These are phyloP conservation scores for Rehmannia glutinosa DNA, from an alignment of 257 asterid species.

Conservation along the genomic window DNA sequence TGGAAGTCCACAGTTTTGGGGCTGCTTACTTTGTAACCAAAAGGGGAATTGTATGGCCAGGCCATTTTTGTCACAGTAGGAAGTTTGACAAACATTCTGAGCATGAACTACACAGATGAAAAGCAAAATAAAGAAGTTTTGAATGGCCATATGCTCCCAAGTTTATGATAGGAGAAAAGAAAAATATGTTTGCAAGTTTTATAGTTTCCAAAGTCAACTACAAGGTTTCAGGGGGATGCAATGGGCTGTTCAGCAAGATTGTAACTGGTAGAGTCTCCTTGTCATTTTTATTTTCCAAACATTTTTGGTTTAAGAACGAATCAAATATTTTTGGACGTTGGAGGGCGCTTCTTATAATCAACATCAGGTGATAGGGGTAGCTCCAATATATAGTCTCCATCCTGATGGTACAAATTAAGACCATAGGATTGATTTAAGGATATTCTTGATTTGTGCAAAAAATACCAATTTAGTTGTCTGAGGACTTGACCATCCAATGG, in stretches of 20 bases:
- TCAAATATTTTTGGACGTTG: too few relatives aligned
- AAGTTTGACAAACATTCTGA: constrained; percentile 16
- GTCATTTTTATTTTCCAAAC: too few relatives aligned
- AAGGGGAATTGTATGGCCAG: constrained; percentile 43
- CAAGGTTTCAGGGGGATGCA: background rate
- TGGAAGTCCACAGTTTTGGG: constrained; percentile 35
- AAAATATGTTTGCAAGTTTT: background rate
- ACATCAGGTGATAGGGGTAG: too few relatives aligned
- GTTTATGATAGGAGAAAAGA: background rate
- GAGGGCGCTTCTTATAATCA: too few relatives aligned
- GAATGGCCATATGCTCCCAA: constrained; percentile 27
- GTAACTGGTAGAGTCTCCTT: too few relatives aligned
- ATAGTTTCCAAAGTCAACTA: constrained; percentile 15
- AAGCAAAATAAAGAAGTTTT: constrained; percentile 17
- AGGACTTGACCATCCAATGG: too few relatives aligned
- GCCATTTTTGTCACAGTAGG: constrained; percentile 22
- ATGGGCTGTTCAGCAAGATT: background rate
- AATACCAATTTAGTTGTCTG: too few relatives aligned
- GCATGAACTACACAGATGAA: constrained; percentile 22
- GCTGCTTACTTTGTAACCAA: constrained; percentile 23
- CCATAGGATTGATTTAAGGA: too few relatives aligned
- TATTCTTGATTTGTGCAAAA: too few relatives aligned
- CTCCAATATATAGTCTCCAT: too few relatives aligned
- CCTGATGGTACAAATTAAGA: too few relatives aligned
- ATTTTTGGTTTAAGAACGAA: too few relatives aligned